A percentile compares a stretch with the other conserved stretches of the same genome.
Conservation (phyloP, 768 basidiomycete genomes). For the Lactarius tabidus region DNA sequence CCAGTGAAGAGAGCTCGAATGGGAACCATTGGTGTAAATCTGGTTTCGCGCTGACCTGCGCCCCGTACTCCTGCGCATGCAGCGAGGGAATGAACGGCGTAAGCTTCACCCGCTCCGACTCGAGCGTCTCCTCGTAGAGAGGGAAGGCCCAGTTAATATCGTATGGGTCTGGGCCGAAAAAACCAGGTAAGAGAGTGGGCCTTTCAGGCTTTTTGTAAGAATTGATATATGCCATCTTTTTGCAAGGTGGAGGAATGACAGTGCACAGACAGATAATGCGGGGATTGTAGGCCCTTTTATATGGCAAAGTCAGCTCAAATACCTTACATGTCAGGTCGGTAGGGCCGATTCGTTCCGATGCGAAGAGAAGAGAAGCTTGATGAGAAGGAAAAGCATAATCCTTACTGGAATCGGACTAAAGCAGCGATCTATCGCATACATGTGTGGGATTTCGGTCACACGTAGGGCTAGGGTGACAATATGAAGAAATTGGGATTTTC, state of each 20-base stretch:
- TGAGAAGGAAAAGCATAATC: too few relatives aligned
- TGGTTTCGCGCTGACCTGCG: conserved; percentile 27
- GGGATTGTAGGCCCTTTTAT: too few relatives aligned
- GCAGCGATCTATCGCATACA: too few relatives aligned
- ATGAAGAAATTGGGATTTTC: too few relatives aligned
- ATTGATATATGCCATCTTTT: conserved; percentile 17
- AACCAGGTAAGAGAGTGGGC: conserved; percentile 11
- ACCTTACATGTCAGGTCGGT: too few relatives aligned
- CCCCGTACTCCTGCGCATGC: conserved; percentile 30
- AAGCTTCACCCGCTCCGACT: conserved; percentile 37
- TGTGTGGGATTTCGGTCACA: too few relatives aligned
- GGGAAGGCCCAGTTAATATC: conserved; percentile 35
- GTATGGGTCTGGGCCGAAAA: conserved; percentile 33
- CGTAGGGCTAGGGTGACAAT: too few relatives aligned
- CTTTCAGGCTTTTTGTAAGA: neutral
- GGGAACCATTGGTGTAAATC: conserved; percentile 36
- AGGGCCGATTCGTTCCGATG: too few relatives aligned
- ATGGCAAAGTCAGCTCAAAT: too few relatives aligned
- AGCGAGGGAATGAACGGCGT: conserved; percentile 38
- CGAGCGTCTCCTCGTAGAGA: conserved; percentile 32
- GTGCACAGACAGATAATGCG: too few relatives aligned
- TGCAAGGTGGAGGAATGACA: neutral
- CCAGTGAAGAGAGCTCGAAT: conserved; percentile 27
- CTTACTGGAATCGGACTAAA: too few relatives aligned
- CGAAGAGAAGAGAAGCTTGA: too few relatives aligned